phyloP scores from a whole-genome alignment of 495 filamentous ascomycete genomes.

The Hypoxylon trugodes region DNA sequence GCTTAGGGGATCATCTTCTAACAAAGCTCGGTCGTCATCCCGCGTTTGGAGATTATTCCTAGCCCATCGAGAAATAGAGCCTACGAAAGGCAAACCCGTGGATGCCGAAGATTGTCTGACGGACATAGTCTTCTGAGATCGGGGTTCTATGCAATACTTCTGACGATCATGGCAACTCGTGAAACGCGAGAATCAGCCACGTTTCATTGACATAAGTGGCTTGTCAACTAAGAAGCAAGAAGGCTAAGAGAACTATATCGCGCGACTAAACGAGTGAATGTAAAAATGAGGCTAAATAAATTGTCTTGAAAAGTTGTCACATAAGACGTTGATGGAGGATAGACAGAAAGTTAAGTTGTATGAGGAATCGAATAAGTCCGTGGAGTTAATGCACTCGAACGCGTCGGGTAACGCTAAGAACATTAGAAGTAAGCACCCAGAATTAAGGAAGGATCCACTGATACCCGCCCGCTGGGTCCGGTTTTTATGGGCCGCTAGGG shows the following conservation, averaged over 20 bases:
- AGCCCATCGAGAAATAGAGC: slow-evolving; percentile 11
- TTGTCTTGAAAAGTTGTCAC: neutral
- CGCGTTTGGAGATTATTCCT: neutral
- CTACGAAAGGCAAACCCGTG: slow-evolving; percentile 19
- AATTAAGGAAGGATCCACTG: slow-evolving; percentile 10
- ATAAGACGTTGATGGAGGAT: neutral
- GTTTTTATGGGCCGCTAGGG: slow-evolving; percentile 6
- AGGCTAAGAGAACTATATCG: neutral
- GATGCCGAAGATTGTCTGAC: slow-evolving; percentile 4
- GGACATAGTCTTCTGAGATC: slow-evolving; percentile 19
- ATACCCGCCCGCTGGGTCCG: slow-evolving; percentile 1
- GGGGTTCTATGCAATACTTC: neutral
- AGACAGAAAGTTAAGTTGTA: neutral
- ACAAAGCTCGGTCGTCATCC: slow-evolving; percentile 35
- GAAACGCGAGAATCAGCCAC: neutral
- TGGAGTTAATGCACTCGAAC: too few species aligned
- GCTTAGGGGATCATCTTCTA: slow-evolving; percentile 39
- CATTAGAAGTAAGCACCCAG: too few species aligned
- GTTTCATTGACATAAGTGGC: neutral
- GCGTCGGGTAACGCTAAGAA: too few species aligned
- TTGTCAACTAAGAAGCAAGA: neutral
- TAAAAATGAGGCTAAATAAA: neutral
- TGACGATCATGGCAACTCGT: neutral
- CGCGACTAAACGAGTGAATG: neutral
- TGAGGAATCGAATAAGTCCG: too few species aligned